Percentiles rank a stretch among this genome's conserved stretches.
phyloP scores from a whole-genome alignment of 371 early-diverging fungal genomes.

The Mucor plumbeus region DNA sequence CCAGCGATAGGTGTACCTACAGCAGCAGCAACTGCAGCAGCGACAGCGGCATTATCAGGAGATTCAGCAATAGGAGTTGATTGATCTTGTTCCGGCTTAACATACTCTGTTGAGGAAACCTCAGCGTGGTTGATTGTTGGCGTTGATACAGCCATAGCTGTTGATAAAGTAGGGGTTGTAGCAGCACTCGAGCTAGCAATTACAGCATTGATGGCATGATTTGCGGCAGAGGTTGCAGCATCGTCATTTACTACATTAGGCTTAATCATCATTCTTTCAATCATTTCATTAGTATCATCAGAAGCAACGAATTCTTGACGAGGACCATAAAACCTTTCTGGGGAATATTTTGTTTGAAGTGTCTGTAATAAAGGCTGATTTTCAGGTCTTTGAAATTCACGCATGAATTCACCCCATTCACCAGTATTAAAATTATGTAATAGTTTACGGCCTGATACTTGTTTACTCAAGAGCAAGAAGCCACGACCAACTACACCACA shows the following conservation, averaged over 20 bases:
- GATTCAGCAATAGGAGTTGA: background rate
- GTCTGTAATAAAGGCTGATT: constrained; percentile 41
- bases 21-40: constrained; percentile 6
- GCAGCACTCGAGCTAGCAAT: background rate
- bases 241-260: background rate
- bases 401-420: constrained; percentile 56
- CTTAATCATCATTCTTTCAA: background rate
- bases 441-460: constrained; percentile 56
- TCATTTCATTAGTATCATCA: background rate
- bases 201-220: background rate
- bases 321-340: constrained; percentile 42
- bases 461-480: constrained; percentile 49
- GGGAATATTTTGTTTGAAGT: constrained; percentile 45
- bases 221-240: background rate
- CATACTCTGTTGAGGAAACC: background rate
- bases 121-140: background rate
- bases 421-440: constrained; percentile 56
- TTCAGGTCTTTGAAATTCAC: constrained; percentile 48
- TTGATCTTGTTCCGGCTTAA: background rate
- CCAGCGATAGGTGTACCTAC: constrained; percentile 6
- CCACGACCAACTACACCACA: constrained; percentile 49
- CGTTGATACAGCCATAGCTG: background rate
- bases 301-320: constrained; percentile 18
- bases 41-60: background rate
- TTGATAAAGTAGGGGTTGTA: background rate